phyloP scores from a whole-genome alignment of 1,284 basidiomycete genomes.

The Leccinum proliferum region DNA sequence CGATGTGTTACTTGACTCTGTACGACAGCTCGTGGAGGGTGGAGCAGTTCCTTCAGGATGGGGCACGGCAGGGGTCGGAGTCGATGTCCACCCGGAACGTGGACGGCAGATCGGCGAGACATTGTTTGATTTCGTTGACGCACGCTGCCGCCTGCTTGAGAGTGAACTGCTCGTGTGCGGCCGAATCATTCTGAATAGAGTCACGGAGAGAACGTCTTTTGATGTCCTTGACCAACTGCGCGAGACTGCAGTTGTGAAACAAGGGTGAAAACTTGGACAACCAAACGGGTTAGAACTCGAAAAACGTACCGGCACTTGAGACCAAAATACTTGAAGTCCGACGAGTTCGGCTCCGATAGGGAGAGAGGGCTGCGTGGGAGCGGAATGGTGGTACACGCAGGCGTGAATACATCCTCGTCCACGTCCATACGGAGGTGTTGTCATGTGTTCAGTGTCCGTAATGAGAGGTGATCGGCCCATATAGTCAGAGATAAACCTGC shows the following conservation, averaged over 20 bases:
- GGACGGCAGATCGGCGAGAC: constrained; percentile 46
- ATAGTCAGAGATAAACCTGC: constrained; percentile 63
- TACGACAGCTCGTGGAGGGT: constrained; percentile 7
- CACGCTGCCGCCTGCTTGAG: constrained; percentile 55
- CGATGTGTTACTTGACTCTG: constrained; percentile 21
- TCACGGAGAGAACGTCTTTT: constrained; percentile 40
- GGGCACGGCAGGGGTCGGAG: constrained; percentile 21
- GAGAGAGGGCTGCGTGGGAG: constrained; percentile 29
- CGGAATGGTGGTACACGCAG: constrained; percentile 40
- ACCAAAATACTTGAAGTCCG: constrained; percentile 37
- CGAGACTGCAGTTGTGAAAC: constrained; percentile 27
- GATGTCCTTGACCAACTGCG: constrained; percentile 46
- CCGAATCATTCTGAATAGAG: constrained; percentile 28
- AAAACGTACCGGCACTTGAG: constrained; percentile 43
- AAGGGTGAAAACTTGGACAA: constrained; percentile 5
- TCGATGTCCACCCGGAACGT: constrained; percentile 35
- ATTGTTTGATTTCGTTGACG: constrained; percentile 50
- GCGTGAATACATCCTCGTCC: constrained; percentile 46
- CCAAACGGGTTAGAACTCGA: constrained; percentile 3
- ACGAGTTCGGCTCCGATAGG: constrained; percentile 23
- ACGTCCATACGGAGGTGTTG: constrained; percentile 35
- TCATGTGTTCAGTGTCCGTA: constrained; percentile 30
- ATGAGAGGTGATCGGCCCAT: constrained; percentile 57
- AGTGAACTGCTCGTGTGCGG: constrained; percentile 32
- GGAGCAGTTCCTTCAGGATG: constrained; percentile 8